Evolutionary conservation across 2,329 filamentous ascomycete genomes (phyloP), one percentile per base, ranked within the genome.

Genomic region (Cladosporium sp.): DNA sequence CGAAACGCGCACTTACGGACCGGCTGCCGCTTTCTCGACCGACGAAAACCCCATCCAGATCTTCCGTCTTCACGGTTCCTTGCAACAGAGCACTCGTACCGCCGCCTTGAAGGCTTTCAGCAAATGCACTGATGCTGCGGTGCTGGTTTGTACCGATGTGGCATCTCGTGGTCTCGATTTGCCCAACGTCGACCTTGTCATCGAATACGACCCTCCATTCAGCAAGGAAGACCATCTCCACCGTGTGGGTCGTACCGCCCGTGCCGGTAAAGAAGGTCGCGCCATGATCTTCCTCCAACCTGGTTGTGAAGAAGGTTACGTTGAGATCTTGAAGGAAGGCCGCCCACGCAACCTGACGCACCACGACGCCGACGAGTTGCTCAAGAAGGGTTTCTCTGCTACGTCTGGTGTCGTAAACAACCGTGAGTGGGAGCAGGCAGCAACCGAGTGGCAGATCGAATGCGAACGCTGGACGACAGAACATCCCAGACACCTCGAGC

Each of bases 171-270:
- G 95, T 81, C 88, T 99, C 50, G 95, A 99, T 82, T 87, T 99
- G 18, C 94, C 94, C 0, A 94, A 95, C 60, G 92, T 99, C 61
- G 95, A 99, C 76, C 84, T 97, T 23, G 93, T 99, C 59, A 86
- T 99, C 65, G 95, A 99, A 77, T 98, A 97, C 76, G 95, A 99
- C 75, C 93, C 95, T 0, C 92, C 95, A 2, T 98, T 98, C 79
- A 92, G 91, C 75, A 89, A 92, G 28, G 91, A 93, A 67, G 95
- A 99, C 77, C 95, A 99, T 77, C 85, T 97, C 8, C 95, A 99
- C 80, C 90, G 95, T 65, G 92, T 98, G 64, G 95, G 95, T 64
- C 91, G 95, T 77, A 99, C 95, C 12, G 95, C 95, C 3, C 91
- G 95, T 83, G 92, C 96, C 0, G 95, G 95, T 18, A 90, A 91